Percentiles rank a stretch among this genome's conserved stretches.
Conservation (phyloP, 2,329 filamentous ascomycete species). For the Huntiella omanensis region DNA sequence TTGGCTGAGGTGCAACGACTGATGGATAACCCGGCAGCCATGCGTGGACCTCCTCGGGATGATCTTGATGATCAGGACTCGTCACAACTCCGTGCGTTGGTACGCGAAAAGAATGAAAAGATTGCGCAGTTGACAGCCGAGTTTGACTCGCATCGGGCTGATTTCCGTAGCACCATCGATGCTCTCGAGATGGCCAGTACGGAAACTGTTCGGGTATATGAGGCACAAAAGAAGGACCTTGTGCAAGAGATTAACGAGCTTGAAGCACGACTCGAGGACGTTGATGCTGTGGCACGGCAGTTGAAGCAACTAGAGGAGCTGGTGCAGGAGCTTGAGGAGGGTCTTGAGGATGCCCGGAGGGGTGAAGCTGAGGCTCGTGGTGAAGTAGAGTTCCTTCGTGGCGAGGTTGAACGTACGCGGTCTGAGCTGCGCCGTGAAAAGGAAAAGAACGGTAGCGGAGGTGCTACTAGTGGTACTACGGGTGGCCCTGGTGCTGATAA, state of each 20-base stretch:
- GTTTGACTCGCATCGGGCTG: constrained; percentile 84
- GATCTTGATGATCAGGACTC: constrained; percentile 47
- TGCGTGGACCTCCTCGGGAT: constrained; percentile 22
- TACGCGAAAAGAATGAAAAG: constrained; percentile 93
- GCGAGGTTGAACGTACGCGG: constrained; percentile 81
- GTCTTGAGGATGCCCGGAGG: constrained; percentile 78
- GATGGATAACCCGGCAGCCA: constrained; percentile 38
- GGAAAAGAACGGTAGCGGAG: constrained; percentile 45
- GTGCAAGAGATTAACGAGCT: constrained; percentile 68
- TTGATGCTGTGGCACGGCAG: constrained; percentile 77
- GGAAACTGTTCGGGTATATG: constrained; percentile 90
- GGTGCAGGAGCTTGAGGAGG: constrained; percentile 91
- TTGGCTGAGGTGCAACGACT: constrained; percentile 58
- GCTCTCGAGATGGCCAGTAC: constrained; percentile 88
- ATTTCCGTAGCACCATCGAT: constrained; percentile 93
- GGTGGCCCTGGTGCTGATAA: neutral
- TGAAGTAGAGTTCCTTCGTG: constrained; percentile 86
- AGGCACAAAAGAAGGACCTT: constrained; percentile 74
- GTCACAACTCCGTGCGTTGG: constrained; percentile 55
- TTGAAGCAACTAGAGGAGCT: constrained; percentile 90
- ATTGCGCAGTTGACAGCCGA: constrained; percentile 84
- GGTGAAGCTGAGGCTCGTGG: constrained; percentile 90
- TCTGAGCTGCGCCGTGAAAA: constrained; percentile 75
- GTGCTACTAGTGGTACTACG: neutral
- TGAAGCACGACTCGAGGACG: constrained; percentile 68